phyloP scores from a whole-genome alignment of 371 early-diverging fungal species.

The Mortierella sp. region DNA sequence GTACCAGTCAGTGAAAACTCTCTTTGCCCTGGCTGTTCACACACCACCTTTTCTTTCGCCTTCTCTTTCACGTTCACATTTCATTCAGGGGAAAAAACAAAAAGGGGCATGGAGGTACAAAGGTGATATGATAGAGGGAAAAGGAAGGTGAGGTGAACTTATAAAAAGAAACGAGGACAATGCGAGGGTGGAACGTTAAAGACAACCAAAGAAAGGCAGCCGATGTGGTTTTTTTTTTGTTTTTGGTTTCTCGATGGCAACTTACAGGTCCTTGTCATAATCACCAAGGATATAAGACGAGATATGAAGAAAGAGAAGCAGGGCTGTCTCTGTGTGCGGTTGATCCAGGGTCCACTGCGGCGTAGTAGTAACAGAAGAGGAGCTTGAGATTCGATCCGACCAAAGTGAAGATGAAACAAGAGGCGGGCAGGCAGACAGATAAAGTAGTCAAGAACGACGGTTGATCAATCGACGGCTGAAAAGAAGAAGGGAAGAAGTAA shows the following conservation, averaged over 20 bases:
- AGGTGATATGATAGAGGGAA: neutral
- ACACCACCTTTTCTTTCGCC: neutral
- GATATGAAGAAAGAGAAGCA: neutral
- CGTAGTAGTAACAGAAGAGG: neutral
- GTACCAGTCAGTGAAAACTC: neutral
- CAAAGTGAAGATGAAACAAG: neutral
- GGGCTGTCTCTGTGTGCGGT: neutral
- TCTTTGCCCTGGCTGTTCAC: neutral
- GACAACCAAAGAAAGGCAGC: neutral
- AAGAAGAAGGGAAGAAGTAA: neutral
- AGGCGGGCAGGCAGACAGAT: neutral
- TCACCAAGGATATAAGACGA: neutral
- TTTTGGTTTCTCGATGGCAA: neutral
- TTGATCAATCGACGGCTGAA: neutral
- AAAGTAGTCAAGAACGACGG: neutral
- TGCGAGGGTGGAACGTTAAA: neutral
- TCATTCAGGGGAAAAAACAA: neutral
- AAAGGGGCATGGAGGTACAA: neutral
- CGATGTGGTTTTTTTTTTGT: neutral
- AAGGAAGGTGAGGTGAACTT: neutral
- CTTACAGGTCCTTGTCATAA: slow-evolving; percentile 17
- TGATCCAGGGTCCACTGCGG: neutral
- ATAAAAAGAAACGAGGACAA: neutral
- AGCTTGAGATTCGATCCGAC: neutral
- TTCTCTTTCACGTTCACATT: neutral